Percentiles rank a stretch among this genome's conserved stretches.
Conservation (phyloP, 2,329 filamentous ascomycete genomes). For the Sclerotinia spermophila region DNA sequence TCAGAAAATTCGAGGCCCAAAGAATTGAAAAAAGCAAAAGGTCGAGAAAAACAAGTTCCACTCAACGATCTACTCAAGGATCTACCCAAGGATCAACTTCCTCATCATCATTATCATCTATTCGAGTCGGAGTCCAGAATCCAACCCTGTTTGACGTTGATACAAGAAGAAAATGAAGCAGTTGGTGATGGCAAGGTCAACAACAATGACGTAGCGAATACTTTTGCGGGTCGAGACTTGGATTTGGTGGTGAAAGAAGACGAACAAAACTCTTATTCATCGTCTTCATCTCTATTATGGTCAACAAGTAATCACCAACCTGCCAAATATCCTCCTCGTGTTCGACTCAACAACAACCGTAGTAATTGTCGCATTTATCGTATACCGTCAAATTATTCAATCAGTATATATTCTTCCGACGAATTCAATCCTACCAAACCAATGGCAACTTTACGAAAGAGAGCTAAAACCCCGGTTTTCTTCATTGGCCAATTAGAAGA, state of each 20-base stretch:
- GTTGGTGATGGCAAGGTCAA: neutral
- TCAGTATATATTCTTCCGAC: slow-evolving; percentile 21
- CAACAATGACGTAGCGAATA: slow-evolving; percentile 12
- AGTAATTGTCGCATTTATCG: neutral
- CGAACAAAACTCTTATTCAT: slow-evolving; percentile 3
- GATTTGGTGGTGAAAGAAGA: slow-evolving; percentile 1
- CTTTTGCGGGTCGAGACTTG: slow-evolving; percentile 3
- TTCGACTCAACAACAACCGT: neutral
- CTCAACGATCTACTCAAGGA: slow-evolving; percentile 12
- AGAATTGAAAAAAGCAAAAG: slow-evolving; percentile 13
- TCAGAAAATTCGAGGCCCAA: neutral
- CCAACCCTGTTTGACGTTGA: slow-evolving; percentile 20
- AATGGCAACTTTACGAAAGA: slow-evolving; percentile 17
- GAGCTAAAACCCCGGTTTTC: slow-evolving; percentile 34
- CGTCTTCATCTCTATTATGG: slow-evolving; percentile 15
- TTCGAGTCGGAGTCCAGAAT: slow-evolving; percentile 14
- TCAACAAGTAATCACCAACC: neutral
- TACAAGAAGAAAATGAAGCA: slow-evolving; percentile 16
- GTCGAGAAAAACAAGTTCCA: slow-evolving; percentile 19
- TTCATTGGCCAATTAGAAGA: slow-evolving; percentile 33
- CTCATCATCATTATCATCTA: neutral
- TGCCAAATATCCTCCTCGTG: neutral
- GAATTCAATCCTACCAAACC: neutral
- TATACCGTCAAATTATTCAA: slow-evolving; percentile 17
- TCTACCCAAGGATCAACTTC: slow-evolving; percentile 4